Evolutionary conservation across 768 basidiomycete genomes (phyloP), one percentile per base, ranked within the genome.

Genomic region (Agrocybe praecox): DNA sequence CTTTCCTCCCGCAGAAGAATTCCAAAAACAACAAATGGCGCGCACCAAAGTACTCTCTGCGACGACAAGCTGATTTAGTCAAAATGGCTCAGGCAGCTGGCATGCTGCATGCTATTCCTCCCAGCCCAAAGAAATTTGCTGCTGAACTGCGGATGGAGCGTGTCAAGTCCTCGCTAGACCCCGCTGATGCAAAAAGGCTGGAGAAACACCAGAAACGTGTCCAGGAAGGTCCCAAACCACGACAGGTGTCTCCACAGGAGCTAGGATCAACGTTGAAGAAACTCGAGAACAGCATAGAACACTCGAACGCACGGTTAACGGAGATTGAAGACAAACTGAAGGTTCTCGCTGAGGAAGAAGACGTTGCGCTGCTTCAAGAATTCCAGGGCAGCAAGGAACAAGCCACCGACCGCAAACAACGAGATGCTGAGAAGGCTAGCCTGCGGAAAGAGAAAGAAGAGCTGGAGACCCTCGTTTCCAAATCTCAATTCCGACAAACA

Each of bases 31-130:
- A 83, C 19, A 76, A n/a, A 67, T 92, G 90, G 89, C 78, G 78
- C 23, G 83, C 86, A 0, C 79, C 92, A 11, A 82, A 81, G 58
- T 87, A 89, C 62, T 93, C 91, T 5, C 71, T 89, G 22, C 83
- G 92, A 18, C 83, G 84, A 32, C 92, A 94, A 69, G 89, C 89
- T 11, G 88, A 90, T 42, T 77, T 94, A 33, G 75, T 93, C 47
- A 93, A 91, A 74, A 79, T 79, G 49, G 92, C 92, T 3, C 82
- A 82, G 57, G 72, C 71, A 21, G 72, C 75, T 19, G 80, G 79
- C 32, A 76, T 76, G 40, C 67, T 88, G 44, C 78, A 85, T 36
- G 69, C 90, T 7, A 76, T 94, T 5, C 92, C 92, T 0, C 82
- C 86, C 1, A n/a, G n/a, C n/a, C 84, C 83, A 1, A 92, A 92